Evolutionary conservation across 2,329 filamentous ascomycete genomes (phyloP), one percentile per base, ranked within the genome.

Genomic region (Ophiognomonia clavigignenti-juglandacearum): DNA sequence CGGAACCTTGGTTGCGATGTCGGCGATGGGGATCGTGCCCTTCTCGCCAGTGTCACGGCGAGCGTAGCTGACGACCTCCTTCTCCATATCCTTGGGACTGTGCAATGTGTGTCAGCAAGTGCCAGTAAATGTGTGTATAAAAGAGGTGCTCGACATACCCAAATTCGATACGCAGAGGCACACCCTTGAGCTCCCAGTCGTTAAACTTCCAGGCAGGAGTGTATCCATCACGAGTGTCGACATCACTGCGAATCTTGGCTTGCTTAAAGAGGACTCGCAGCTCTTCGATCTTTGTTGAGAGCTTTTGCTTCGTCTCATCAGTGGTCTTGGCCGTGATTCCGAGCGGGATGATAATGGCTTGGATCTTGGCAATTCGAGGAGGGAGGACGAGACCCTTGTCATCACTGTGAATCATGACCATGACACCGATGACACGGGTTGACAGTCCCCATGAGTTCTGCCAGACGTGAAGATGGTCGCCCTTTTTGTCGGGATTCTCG

Each of bases 361-460:
- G 93, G 53, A 84, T 76, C 69, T 92, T 89, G 54, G 91, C 85
- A 43, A 97, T 87, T 47, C 90, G 82, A 34, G 93, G 93, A 63
- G 93, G 93, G 43, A 97, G 82, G 53, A 97, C 90, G 16, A 98
- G 78, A 54, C 93, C 93, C 69, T 92, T 92, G 72, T 98, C 86
- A 64, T 98, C 93, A 60, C 90, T 86, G 70, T 98, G 93, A 52
- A 95, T 90, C 83, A 98, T 93, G 61, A 96, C 88, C 92, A 97
- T 97, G 65, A 97, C 90, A 72, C 93, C 95, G 56, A 98, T 95
- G 48, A 92, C 89, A 64, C 93, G 89, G 45, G 93, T 98, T 1
- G 92, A 97, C 52, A 98, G 80, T 69, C 93, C 93, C 93, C 93
- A 98, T 13, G 90, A 96, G 75, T 98, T 98, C 68, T 98, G 93